phyloP scores from a whole-genome alignment of 129 eudicot species.

The Ambrosia trifida region DNA sequence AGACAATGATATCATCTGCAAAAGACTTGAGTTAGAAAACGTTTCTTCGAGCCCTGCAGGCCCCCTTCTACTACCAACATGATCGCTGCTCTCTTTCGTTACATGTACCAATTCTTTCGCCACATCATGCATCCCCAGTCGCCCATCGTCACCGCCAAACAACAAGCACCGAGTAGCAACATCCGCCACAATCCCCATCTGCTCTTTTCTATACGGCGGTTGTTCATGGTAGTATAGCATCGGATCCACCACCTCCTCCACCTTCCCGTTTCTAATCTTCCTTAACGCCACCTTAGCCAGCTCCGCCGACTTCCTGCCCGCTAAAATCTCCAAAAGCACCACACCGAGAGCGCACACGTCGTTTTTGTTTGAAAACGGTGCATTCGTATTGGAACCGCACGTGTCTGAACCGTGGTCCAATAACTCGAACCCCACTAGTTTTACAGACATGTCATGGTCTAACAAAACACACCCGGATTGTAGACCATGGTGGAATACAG shows the following conservation, averaged over 20 bases:
- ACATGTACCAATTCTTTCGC: slow-evolving; percentile 71
- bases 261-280: slow-evolving; percentile 70
- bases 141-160: slow-evolving; percentile 68
- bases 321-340: slow-evolving; percentile 69
- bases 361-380: slow-evolving; percentile 29
- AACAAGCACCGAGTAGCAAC: slow-evolving; percentile 77
- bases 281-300: slow-evolving; percentile 46
- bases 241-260: slow-evolving; percentile 88
- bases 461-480: slow-evolving; percentile 55
- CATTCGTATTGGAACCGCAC: not conserved
- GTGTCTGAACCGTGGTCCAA: slow-evolving; percentile 20
- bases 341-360: slow-evolving; percentile 76
- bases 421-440: slow-evolving; percentile 63
- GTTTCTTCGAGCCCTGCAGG: slow-evolving; percentile 77
- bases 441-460: slow-evolving; percentile 54
- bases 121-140: slow-evolving; percentile 68
- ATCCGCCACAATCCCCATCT: slow-evolving; percentile 76
- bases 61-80: slow-evolving; percentile 60
- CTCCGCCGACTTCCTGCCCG: slow-evolving; percentile 45
- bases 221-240: slow-evolving; percentile 80
- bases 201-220: slow-evolving; percentile 55
- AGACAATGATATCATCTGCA: slow-evolving; percentile 91
- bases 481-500: slow-evolving; percentile 65
- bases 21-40: slow-evolving; percentile 85
- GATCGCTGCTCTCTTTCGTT: slow-evolving; percentile 42